Conservation (phyloP, 805 yeast genomes). For the Nadsonia fulvescens region DNA sequence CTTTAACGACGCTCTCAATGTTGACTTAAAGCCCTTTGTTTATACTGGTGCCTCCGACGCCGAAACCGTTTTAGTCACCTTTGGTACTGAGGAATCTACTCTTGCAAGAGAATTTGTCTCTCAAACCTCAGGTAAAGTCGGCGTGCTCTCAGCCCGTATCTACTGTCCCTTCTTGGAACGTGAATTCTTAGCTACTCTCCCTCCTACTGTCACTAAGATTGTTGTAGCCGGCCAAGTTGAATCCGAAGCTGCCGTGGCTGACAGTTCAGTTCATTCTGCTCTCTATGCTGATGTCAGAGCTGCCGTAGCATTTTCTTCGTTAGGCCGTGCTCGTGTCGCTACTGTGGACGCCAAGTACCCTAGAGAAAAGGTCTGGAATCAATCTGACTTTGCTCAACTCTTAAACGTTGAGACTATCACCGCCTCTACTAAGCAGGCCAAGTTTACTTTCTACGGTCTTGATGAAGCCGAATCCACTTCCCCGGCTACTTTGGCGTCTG, state of each 20-base stretch:
- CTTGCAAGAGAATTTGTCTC: slow-evolving; percentile 28
- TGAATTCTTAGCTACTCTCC: slow-evolving; percentile 41
- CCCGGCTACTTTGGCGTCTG: slow-evolving; percentile 48
- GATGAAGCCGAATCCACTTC: slow-evolving; percentile 39
- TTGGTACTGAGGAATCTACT: slow-evolving; percentile 53
- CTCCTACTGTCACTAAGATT: slow-evolving; percentile 36
- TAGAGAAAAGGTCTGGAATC: slow-evolving; percentile 9
- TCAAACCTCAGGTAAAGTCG: slow-evolving; percentile 26
- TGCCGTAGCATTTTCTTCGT: slow-evolving; percentile 26
- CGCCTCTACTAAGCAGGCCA: slow-evolving; percentile 20
- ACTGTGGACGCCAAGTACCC: slow-evolving; percentile 18
- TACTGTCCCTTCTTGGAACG: slow-evolving; percentile 62
- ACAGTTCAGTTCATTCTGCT: slow-evolving; percentile 21
- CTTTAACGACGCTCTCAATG: slow-evolving; percentile 37
- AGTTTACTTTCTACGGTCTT: slow-evolving; percentile 45
- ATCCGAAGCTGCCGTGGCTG: slow-evolving; percentile 17
- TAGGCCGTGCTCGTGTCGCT: slow-evolving; percentile 8
- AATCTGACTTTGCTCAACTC: slow-evolving; percentile 9
- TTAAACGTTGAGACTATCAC: slow-evolving; percentile 12
- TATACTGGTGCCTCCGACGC: slow-evolving; percentile 48
- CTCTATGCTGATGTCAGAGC: slow-evolving; percentile 61
- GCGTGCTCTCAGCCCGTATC: slow-evolving; percentile 53
- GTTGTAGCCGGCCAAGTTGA: slow-evolving; percentile 48
- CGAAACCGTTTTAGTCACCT: slow-evolving; percentile 61
- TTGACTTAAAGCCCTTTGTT: slow-evolving; percentile 43